These are phyloP conservation scores for Oryza glumipatula DNA, from an alignment of 176 grass and related monocot species.

Conservation along the genomic window DNA sequence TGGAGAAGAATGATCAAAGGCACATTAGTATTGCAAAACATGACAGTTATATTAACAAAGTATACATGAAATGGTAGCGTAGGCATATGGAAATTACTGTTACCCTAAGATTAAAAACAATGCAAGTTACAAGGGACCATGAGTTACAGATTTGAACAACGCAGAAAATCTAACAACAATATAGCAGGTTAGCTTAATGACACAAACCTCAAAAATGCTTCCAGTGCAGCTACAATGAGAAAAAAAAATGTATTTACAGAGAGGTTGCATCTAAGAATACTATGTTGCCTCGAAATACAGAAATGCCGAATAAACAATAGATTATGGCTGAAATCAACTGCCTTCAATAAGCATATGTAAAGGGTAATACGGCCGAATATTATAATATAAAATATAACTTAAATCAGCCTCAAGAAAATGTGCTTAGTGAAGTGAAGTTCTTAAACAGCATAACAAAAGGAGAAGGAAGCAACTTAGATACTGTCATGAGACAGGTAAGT, in stretches of 20 bases:
- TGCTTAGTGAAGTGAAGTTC: neutral
- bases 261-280: neutral
- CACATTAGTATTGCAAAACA: conserved; percentile 23
- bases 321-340: neutral
- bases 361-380: neutral
- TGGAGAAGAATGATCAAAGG: neutral
- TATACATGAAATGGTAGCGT: neutral
- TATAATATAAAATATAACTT: neutral
- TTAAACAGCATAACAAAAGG: neutral
- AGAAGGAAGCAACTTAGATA: neutral
- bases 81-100: neutral
- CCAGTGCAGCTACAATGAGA: neutral
- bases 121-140: neutral
- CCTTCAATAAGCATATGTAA: neutral
- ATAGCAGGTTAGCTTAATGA: neutral
- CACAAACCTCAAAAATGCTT: neutral
- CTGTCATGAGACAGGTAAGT: neutral
- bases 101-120: neutral
- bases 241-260: neutral
- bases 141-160: conserved; percentile 20
- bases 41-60: neutral
- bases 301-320: neutral
- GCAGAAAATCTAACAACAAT: conserved; percentile 24
- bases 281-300: neutral
- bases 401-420: neutral